A percentile compares a stretch with the other conserved stretches of the same genome.
Conservation (phyloP, 2,329 filamentous ascomycete genomes). For the Coleophoma eucalyptorum region DNA sequence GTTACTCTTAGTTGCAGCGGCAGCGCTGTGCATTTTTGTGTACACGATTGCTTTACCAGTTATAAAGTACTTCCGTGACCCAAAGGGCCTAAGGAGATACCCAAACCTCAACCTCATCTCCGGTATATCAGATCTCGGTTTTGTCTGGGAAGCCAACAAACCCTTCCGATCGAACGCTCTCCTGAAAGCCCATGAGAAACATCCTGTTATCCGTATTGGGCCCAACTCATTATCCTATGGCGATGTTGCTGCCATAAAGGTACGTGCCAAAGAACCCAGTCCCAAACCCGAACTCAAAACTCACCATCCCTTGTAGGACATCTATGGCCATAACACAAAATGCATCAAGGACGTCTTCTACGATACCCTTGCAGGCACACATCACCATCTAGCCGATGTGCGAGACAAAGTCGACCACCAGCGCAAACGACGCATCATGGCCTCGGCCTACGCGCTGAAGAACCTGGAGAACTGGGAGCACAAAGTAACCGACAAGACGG, state of each 20-base stretch:
- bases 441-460: slow-evolving; percentile 47
- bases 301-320: slow-evolving; percentile 42
- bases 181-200: slow-evolving; percentile 38
- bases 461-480: slow-evolving; percentile 51
- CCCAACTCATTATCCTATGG: slow-evolving; percentile 24
- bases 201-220: slow-evolving; percentile 40
- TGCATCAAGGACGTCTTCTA: slow-evolving; percentile 48
- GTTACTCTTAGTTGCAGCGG: not conserved
- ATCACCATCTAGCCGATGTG: slow-evolving; percentile 49
- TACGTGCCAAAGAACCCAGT: slow-evolving; percentile 32
- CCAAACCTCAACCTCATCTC: slow-evolving; percentile 38
- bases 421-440: slow-evolving; percentile 45
- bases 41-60: slow-evolving; percentile 37
- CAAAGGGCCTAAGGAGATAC: slow-evolving; percentile 43
- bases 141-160: slow-evolving; percentile 39
- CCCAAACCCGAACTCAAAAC: slow-evolving; percentile 35
- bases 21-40: not conserved
- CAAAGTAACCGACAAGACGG: slow-evolving; percentile 48
- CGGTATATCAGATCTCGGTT: slow-evolving; percentile 41
- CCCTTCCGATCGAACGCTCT: slow-evolving; percentile 40
- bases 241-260: not conserved
- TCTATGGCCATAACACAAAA: slow-evolving; percentile 46
- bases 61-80: slow-evolving; percentile 39
- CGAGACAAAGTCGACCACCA: slow-evolving; percentile 47
- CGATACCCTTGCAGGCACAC: slow-evolving; percentile 37